Evolutionary conservation across 345 rosid species (phyloP), one percentile per base, ranked within the genome.

Genomic region (sweet orange (Citrus sinensis)): DNA sequence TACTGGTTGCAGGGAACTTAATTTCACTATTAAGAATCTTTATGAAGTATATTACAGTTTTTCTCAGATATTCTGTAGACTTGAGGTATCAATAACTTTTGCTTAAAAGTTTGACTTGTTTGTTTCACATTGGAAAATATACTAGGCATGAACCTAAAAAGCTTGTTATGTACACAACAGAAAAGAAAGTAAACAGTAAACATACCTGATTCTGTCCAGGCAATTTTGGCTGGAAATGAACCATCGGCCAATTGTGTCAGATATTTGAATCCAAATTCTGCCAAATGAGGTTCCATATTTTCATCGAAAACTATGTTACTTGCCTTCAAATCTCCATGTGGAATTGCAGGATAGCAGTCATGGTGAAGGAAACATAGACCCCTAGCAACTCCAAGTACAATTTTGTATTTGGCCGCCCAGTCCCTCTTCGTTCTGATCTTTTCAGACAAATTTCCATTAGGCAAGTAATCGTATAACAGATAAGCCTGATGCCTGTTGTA

Each of bases 331-430:
- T 92, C 96, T 71, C 98, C 97, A 73, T 95, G 99, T 6, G 97
- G 92, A 67, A 95, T 88, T 55, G 96, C 87, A 74, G 99, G 99
- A 71, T 82, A 84, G 29, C 97, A 93, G 42, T 93, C 98, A 81
- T 92, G 94, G 87, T 95, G 99, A 86, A 95, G 97, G 86, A 90
- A 95, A 80, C 84, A 77, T 39, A 93, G 92, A 66, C 95, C 99
- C 70, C 87, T 91, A 2, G 97, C 98, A 81, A 95, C 84, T 71
- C 96, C 95, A 73, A n/a, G 82, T 25, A 93, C 84, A 75, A 89
- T 89, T 78, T 80, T 87, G 84, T 80, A 85, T 83, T 93, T 93
- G 30, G 87, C 75, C 27, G 74, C 69, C 98, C 97, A 93, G 51
- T 93, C 96, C 81, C 86, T 85, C 70, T 84, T 90, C 76, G 77